Evolutionary conservation across 192 early-diverging fungal species (phyloP), one percentile per base, ranked within the genome.

Genomic region (Jimgerdemannia lactiflua): DNA sequence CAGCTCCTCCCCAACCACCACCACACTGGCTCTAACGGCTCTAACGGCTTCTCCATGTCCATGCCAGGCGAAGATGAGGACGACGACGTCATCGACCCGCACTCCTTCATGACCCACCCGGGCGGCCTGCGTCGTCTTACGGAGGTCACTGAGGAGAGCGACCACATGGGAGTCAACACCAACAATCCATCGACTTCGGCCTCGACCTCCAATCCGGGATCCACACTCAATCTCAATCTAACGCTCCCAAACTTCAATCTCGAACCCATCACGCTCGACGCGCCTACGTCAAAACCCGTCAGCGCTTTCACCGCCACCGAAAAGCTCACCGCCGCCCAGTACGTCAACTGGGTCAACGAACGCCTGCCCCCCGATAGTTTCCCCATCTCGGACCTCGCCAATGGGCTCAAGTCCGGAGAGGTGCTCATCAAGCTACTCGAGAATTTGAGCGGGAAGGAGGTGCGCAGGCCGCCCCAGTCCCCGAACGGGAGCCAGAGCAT

Each of bases 311-410:
- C 67, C 7, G 6, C 67, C 67, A 9, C 4, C 59, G 11, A 80
- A 78, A 59, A 59, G 14, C 49, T 59, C 84, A 75, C 80, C 3
- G 70, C 75, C 11, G 73, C 73, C 19, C 79, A 88, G 29, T 88
- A 88, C 65, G 68, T 88, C 42, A 66, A 70, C 6, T 88, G 86
- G 86, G 80, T 88, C 65, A 88, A 88, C 69, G 74, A 74, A 14
- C 71, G 86, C 64, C 44, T 88, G 18, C 75, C 75, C 44, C 65
- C 79, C 4, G 76, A 69, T 3, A 77, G 77, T 9, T 74, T 79
- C 4, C 69, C 77, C 3, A 83, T 86, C 9, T 75, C 78, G 8
- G 84, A 88, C 70, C 75, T 88, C 67, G 75, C 78, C 18, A 79
- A 78, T 20, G 85, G 84, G 1, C 79, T 88, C 41, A 76, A 84